Conservation (phyloP, 495 filamentous ascomycete genomes). For the Aspergillus ellipticus region DNA sequence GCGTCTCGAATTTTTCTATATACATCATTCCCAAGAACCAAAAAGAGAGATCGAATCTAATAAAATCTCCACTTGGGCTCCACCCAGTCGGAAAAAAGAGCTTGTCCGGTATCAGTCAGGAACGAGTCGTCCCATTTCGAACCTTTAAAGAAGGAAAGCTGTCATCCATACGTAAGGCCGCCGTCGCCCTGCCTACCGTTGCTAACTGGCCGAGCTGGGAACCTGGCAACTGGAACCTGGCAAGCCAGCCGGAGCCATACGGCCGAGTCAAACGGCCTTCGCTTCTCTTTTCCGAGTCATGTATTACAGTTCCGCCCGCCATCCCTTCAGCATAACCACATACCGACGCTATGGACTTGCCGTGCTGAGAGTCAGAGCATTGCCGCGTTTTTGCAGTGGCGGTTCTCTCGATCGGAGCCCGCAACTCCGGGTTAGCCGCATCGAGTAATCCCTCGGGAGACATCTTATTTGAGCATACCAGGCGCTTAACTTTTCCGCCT, state of each 20-base stretch:
- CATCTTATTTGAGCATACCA: constrained; percentile 1
- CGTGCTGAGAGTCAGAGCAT: not conserved
- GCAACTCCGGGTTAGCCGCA: constrained; percentile 3
- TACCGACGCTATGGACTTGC: too few relatives aligned
- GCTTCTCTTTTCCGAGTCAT: too few relatives aligned
- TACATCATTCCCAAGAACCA: constrained; percentile 20
- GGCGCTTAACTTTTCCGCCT: not conserved
- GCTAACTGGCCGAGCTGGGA: too few relatives aligned
- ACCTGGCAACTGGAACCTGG: too few relatives aligned
- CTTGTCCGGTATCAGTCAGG: constrained; percentile 20
- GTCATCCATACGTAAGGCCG: constrained; percentile 7
- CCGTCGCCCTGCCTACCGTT: not conserved
- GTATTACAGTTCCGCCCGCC: too few relatives aligned
- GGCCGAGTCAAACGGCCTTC: too few relatives aligned
- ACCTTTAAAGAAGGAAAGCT: not conserved
- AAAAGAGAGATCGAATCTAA: constrained; percentile 36
- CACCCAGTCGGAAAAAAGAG: constrained; percentile 37
- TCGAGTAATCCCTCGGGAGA: constrained; percentile 1
- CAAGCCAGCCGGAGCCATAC: too few relatives aligned
- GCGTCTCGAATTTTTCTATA: constrained; percentile 5
- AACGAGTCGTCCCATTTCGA: constrained; percentile 8
- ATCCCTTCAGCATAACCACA: not conserved
- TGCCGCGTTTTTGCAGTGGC: too few relatives aligned
- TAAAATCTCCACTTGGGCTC: constrained; percentile 24
- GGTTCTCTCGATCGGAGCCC: not conserved